Conservation (phyloP, 2,329 filamentous ascomycete genomes). For the Stromatinia cepivora region DNA sequence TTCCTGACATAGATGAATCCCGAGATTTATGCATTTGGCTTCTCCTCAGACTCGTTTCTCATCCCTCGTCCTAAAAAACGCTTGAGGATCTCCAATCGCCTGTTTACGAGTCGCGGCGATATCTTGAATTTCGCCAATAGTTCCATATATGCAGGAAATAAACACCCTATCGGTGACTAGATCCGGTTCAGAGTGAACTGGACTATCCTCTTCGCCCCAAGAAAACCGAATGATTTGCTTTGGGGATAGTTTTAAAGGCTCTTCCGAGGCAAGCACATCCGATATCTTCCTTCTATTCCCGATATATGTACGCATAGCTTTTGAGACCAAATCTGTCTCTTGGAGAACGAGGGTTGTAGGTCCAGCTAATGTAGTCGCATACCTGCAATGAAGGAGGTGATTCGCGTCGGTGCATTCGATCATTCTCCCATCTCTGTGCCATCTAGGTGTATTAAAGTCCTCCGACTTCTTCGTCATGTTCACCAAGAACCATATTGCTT, state of each 20-base stretch:
- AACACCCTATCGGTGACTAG: slow-evolving; percentile 19
- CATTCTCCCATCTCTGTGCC: slow-evolving; percentile 23
- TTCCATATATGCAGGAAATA: slow-evolving; percentile 1
- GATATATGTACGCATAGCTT: background rate
- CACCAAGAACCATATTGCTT: slow-evolving; percentile 16
- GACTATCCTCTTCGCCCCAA: slow-evolving; percentile 20
- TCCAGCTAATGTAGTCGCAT: slow-evolving; percentile 5
- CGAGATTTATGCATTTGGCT: background rate
- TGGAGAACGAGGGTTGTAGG: slow-evolving; percentile 15
- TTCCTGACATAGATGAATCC: background rate
- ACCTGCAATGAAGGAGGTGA: slow-evolving; percentile 16
- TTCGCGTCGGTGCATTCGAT: background rate
- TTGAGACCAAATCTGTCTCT: slow-evolving; percentile 1
- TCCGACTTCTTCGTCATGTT: slow-evolving; percentile 7
- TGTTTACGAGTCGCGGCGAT: background rate
- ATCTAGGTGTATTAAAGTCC: background rate
- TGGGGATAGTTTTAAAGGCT: background rate
- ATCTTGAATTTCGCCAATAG: background rate
- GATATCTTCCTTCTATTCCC: slow-evolving; percentile 4
- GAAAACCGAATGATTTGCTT: slow-evolving; percentile 20
- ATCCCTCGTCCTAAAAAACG: background rate
- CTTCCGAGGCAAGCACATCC: slow-evolving; percentile 5
- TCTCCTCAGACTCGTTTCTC: background rate
- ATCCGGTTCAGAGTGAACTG: slow-evolving; percentile 25
- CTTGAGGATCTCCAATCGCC: background rate